Evolutionary conservation across 352 stramenopile species (phyloP), one percentile per base, ranked within the genome.

Genomic region (Phytopythium boreale): DNA sequence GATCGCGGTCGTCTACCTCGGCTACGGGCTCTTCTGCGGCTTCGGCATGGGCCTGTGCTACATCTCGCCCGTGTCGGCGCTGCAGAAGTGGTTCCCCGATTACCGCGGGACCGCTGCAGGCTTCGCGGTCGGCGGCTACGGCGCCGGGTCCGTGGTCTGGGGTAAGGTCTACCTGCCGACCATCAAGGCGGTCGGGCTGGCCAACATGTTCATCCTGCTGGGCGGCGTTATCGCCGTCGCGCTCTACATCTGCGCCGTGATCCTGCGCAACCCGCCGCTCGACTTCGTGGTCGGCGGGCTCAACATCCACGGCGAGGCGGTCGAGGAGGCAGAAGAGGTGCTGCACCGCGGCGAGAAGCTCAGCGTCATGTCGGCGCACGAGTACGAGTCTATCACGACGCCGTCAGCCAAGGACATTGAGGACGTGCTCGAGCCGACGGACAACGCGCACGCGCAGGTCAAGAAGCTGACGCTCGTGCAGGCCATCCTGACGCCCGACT

Each of bases 51-150:
- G 77, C 0, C 74, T 92, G 50, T 84, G 76, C 76, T 92, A 90
- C 74, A 78, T 89, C 53, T 84, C 77, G 19, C 81, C 79, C 7
- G 80, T 90, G 0, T 80, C 77, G 22, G 80, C 80, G 9, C 63
- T 92, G 9, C 79, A 90, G 63, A 88, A 89, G 57, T 90, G 83
- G 82, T 91, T 91, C 68, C 82, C 82, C 1, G 82, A 91, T 68
- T 85, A 87, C 74, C 78, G 82, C 36, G 82, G 82, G 27, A 84
- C 76, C 2, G 81, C 81, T 24, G 78, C 79, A 29, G 81, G 81
- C 61, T 88, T 90, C 61, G 81, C 81, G 12, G 77, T 90, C 34
- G 77, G 71, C 34, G 77, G 76, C 39, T 90, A 84, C 52, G 81
- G 81, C 29, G 77, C 75, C 1, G 79, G 81, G 7, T 80, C 81